Conservation (phyloP, 129 eudicot species). For the Arctium lappa region DNA sequence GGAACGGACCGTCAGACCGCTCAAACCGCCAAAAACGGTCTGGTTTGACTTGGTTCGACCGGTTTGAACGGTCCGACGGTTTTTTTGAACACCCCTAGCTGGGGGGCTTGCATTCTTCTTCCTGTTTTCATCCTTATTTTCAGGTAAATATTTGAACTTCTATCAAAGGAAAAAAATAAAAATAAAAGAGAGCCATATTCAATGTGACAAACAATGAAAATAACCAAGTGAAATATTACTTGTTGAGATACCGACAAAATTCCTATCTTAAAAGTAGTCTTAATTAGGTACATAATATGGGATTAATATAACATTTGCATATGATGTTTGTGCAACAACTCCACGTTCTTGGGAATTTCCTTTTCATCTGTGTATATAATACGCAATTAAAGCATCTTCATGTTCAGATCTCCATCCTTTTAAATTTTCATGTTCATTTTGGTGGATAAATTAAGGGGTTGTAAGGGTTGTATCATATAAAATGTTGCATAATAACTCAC, state of each 20-base stretch:
- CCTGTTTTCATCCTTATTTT: background rate
- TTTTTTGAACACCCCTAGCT: too few relatives aligned
- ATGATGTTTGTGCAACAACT: constrained; percentile 19
- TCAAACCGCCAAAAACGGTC: too few relatives aligned
- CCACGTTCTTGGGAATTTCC: constrained; percentile 26
- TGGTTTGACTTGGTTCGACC: too few relatives aligned
- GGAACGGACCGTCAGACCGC: too few relatives aligned
- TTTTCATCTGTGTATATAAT: background rate
- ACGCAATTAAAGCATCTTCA: background rate
- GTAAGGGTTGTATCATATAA: too few relatives aligned
- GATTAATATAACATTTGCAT: constrained; percentile 22
- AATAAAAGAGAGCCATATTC: background rate
- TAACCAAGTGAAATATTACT: constrained; percentile 26
- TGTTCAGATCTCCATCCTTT: background rate
- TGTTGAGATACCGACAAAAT: constrained; percentile 10
- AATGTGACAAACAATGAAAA: constrained; percentile 4
- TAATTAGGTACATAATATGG: constrained; percentile 15
- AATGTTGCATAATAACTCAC: too few relatives aligned
- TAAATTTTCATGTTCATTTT: background rate
- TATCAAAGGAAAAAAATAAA: background rate
- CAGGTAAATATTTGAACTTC: constrained; percentile 5
- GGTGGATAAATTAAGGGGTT: too few relatives aligned
- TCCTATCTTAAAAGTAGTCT: constrained; percentile 1
- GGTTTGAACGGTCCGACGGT: too few relatives aligned
- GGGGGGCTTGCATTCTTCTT: background rate